Base-by-base conservation (phyloP, 192 early-diverging fungal genomes). In the Backusella psychrophila region DNA sequence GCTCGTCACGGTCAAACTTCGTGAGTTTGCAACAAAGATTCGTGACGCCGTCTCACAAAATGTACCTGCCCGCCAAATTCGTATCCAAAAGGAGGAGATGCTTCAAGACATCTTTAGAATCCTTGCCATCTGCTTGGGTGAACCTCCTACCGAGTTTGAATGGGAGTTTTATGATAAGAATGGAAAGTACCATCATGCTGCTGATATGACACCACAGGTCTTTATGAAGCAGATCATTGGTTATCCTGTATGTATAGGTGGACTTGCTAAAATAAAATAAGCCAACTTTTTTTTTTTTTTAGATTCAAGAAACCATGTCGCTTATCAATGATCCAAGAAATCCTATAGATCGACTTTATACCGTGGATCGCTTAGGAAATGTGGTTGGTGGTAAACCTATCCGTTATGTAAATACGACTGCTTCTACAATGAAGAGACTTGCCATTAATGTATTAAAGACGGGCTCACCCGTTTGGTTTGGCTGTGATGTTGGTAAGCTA, bases 271-370 rank as follows among this genome's bases (percentile, higher is more conserved):
- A 33, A 33, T 33, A 0, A 33, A 33, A 33, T 33, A 33, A 33
- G 31, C 31, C 1, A 33, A 33, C 2, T 3, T 33, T 33, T 29
- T 29, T 29, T 29, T 29, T 33, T 33, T 33, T 3, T 33, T 33
- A 33, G 33, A 33, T 33, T 71, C 75, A 69, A 15, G 85, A 90
- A 21, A 88, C 87, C 0, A 82, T 93, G 68, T 94, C 93, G 8
- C 78, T 94, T 72, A 88, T 93, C 56, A 89, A 94, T 79, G 91
- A 94, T 69, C 93, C 93, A 49, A 90, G 93, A 75, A 92, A 94
- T 81, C 79, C 75, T 52, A 84, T 81, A 33, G 79, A 83, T 78
- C 77, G 75, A 12, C 84, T 90, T 31, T 94, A 94, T 85, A 93
- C 93, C 1, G 91, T 94, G 17, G 81, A 91, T 69, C 89, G 88